Conservation (phyloP, 164 flowering plant genomes). For the Annona cherimola region DNA sequence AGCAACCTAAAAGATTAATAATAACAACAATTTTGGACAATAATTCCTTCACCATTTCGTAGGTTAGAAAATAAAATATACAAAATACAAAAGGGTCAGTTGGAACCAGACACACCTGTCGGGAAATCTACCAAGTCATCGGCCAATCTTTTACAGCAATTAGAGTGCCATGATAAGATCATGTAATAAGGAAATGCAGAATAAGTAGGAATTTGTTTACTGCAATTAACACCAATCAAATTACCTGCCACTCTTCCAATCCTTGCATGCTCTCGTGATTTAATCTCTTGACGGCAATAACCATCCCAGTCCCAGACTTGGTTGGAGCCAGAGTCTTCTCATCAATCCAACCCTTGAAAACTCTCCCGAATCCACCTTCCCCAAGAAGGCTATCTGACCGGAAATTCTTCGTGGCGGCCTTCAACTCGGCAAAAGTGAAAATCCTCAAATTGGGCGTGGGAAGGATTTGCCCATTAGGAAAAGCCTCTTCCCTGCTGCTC, state of each 20-base stretch:
- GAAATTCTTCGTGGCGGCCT: constrained; percentile 49
- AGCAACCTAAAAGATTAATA: no score
- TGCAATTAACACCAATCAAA: background rate
- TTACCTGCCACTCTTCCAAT: constrained; percentile 67
- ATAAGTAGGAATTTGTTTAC: no score
- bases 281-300: constrained; percentile 67
- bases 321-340: constrained; percentile 47
- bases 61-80: no score
- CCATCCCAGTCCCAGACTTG: constrained; percentile 41
- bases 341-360: constrained; percentile 66
- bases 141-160: no score
- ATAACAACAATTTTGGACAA: no score
- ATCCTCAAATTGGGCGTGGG: constrained; percentile 41
- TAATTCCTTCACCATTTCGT: no score
- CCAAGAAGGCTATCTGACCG: constrained; percentile 48
- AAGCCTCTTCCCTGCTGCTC: constrained; percentile 18
- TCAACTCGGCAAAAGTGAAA: constrained; percentile 55
- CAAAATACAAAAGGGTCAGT: no score
- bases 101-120: no score
- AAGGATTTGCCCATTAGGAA: constrained; percentile 39
- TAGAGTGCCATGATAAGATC: no score
- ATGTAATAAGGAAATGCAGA: no score
- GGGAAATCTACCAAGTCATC: no score
- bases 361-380: constrained; percentile 75
- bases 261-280: constrained; percentile 62